Conservation (phyloP, 208 protist species). For the Phytomonas serpens region DNA sequence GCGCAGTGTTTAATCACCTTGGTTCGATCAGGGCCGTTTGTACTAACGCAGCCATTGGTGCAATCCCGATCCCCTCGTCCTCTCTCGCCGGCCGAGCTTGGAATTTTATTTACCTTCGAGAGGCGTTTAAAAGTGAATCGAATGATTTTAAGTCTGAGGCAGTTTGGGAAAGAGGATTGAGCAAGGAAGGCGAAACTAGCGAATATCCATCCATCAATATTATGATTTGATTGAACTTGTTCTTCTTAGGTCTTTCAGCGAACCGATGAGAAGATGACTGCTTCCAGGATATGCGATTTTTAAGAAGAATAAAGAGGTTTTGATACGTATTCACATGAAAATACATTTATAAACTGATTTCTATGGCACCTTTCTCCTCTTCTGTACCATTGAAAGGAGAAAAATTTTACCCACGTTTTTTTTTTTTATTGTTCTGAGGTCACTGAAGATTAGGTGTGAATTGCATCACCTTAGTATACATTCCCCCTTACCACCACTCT, state of each 20-base stretch:
- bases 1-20: slow-evolving; percentile 46
- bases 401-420: not conserved
- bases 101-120: slow-evolving; percentile 82
- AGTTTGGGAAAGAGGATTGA: slow-evolving; percentile 35
- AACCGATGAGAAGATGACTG: not conserved
- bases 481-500: too few species aligned
- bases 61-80: slow-evolving; percentile 16
- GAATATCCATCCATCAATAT: not conserved
- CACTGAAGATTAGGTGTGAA: not conserved
- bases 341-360: too few species aligned
- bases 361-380: not conserved
- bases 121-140: slow-evolving; percentile 72
- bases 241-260: not conserved
- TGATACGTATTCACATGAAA: too few species aligned
- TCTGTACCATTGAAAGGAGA: not conserved
- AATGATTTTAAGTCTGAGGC: slow-evolving; percentile 64
- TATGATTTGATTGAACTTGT: not conserved
- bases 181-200: not conserved
- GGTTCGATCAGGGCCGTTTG: slow-evolving; percentile 66
- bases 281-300: not conserved
- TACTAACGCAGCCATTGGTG: slow-evolving; percentile 29
- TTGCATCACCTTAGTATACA: not conserved
- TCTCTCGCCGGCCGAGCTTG: slow-evolving; percentile 48
- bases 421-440: not conserved
- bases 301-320: not conserved